phyloP scores from a whole-genome alignment of 2,329 filamentous ascomycete genomes.

The Verticillium tricorpus region DNA sequence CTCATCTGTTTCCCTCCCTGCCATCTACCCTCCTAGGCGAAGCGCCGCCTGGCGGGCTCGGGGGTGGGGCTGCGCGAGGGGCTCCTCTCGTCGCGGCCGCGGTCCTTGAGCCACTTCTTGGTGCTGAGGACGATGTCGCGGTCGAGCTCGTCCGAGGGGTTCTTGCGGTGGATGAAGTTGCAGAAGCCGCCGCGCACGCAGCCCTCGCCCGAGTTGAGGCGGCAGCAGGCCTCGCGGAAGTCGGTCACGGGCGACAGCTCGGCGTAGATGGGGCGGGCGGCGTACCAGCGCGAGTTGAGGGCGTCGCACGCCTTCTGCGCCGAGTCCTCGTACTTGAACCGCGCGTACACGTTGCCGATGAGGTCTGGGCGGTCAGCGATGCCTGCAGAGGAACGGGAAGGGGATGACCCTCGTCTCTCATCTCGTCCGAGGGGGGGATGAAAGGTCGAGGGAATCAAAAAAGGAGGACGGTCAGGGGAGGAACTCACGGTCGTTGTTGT shows the following conservation, averaged over 20 bases:
- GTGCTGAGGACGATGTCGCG: conserved; percentile 81
- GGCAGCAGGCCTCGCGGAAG: conserved; percentile 95
- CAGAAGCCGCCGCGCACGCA: conserved; percentile 96
- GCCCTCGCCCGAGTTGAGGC: conserved; percentile 89
- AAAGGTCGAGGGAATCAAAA: too few relatives aligned
- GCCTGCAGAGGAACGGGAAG: too few relatives aligned
- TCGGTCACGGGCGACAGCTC: conserved; percentile 95
- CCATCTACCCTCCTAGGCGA: conserved; percentile 32
- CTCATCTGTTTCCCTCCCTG: too few relatives aligned
- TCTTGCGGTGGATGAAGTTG: conserved; percentile 99
- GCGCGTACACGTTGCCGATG: conserved; percentile 98
- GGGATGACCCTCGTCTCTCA: too few relatives aligned
- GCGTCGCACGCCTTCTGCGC: conserved; percentile 92
- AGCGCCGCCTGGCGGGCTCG: conserved; percentile 72
- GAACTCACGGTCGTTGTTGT: conserved; percentile 89
- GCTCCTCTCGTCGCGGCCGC: conserved; percentile 80
- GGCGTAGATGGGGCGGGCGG: conserved; percentile 94
- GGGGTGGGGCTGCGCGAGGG: conserved; percentile 79
- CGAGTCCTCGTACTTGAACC: conserved; percentile 99
- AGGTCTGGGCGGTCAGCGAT: conserved; percentile 56
- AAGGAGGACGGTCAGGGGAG: too few relatives aligned
- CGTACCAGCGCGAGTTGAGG: conserved; percentile 94
- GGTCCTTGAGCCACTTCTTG: conserved; percentile 91
- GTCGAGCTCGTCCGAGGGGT: conserved; percentile 84
- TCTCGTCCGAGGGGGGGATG: too few relatives aligned